These are phyloP conservation scores for Fusarium verticillioides DNA, from an alignment of 2,329 filamentous ascomycete species.

Conservation along the genomic window DNA sequence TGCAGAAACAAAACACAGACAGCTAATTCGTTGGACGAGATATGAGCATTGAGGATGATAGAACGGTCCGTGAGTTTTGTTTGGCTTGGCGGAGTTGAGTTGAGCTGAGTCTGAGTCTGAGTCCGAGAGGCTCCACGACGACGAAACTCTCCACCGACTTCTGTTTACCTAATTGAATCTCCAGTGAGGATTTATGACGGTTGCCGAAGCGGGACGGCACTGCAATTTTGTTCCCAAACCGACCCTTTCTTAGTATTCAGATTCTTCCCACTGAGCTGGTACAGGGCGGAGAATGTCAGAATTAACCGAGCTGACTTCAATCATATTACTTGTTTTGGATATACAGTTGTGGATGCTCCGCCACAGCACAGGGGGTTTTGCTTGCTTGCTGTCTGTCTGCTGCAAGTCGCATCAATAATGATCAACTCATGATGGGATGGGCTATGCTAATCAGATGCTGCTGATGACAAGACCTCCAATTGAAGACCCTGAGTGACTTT, in stretches of 20 bases:
- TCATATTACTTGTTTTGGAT: conserved; percentile 23
- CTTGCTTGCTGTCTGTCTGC: not conserved
- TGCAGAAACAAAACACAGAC: conserved; percentile 21
- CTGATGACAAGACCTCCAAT: conserved; percentile 16
- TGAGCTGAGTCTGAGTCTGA: not conserved
- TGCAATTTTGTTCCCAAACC: conserved; percentile 19
- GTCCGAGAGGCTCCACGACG: not conserved
- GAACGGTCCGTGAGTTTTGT: not conserved
- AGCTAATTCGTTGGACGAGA: conserved; percentile 10
- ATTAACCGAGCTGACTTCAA: conserved; percentile 12
- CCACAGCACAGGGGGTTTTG: conserved; percentile 30
- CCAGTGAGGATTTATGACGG: not conserved
- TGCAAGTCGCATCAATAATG: not conserved
- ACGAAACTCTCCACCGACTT: not conserved
- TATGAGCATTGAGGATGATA: not conserved
- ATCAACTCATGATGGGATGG: conserved; percentile 12
- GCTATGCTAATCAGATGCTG: conserved; percentile 19
- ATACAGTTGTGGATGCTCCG: conserved; percentile 24
- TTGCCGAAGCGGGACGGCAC: conserved; percentile 1
- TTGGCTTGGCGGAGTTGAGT: not conserved
- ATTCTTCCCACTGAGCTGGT: conserved; percentile 19
- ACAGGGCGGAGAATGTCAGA: conserved; percentile 18
- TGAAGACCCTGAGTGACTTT: conserved; percentile 8
- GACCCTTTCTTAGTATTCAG: conserved; percentile 4
- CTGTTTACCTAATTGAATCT: conserved; percentile 22